Conservation (phyloP, 345 rosid genomes). For the Sisymbrium irio region DNA sequence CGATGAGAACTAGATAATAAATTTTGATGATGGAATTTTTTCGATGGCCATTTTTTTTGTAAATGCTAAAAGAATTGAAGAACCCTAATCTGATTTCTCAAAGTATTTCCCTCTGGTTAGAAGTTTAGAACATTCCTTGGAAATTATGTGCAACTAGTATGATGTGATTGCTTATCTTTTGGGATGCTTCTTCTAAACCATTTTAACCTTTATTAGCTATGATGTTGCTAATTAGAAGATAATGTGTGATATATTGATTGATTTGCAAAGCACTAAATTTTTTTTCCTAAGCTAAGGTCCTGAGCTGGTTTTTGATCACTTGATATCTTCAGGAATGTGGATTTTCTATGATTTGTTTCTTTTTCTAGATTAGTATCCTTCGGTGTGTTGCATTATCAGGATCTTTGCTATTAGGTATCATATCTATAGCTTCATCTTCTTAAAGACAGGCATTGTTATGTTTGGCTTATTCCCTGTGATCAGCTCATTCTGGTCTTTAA, state of each 20-base stretch:
- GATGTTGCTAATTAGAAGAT: neutral
- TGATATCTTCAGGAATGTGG: neutral
- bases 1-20: neutral
- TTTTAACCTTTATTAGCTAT: neutral
- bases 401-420: neutral
- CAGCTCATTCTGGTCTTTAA: neutral
- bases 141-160: neutral
- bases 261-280: neutral
- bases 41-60: neutral
- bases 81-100: conserved; percentile 7
- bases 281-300: neutral
- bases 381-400: neutral
- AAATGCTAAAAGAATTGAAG: neutral
- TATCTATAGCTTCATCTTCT: neutral
- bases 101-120: neutral
- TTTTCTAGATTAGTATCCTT: neutral
- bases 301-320: neutral
- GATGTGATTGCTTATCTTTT: neutral
- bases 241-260: neutral
- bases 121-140: conserved; percentile 3
- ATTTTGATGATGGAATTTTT: neutral
- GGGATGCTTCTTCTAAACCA: neutral
- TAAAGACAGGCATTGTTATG: neutral
- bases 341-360: neutral
- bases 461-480: neutral